Evolutionary conservation across 495 filamentous ascomycete genomes (phyloP), one percentile per base, ranked within the genome.

Genomic region (Annulohypoxylon stygium): DNA sequence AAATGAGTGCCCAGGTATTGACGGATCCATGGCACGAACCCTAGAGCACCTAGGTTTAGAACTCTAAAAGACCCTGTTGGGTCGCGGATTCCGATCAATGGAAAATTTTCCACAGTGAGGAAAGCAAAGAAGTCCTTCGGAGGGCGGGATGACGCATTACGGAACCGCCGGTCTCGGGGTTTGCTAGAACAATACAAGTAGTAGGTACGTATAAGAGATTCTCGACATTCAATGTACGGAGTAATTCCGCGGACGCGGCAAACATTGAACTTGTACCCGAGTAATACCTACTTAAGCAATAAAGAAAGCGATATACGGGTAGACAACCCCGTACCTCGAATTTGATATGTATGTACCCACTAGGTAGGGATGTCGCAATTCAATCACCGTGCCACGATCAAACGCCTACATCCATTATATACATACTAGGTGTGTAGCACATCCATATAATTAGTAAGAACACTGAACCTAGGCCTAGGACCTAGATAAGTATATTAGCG

Each of bases 91-190:
- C 65, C 51, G 59, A 68, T 65, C 43, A 65, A 51, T 61, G 58
- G 59, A 69, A 73, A 69, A 65, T 64, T 69, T 73, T 73, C 16
- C 45, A 51, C 14, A 12, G 51, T 18, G 14, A 58, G 57, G 36
- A 41, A 43, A 9, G 43, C 18, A 36, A 55, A 73, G 43, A 55
- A 73, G 43, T 33, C 48, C 48, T 51, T 51, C 20, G 33, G 25
- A 23, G 59, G 53, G 34, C 36, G 51, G 53, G 37, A 75, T 75
- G 72, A 75, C 72, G 67, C 72, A 75, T 75, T 75, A 70, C 50
- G 59, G 43, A 34, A n/a, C 41, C 50, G 71, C 71, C 71, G 71
- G 71, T 74, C 71, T 74, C 71, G 71, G 71, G 61, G 71, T 9
- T 20, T 37, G 41, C n/a, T 64, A n/a, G 53, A n/a, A 4, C 2